Base-by-base conservation (phyloP, 139 green algal genomes). In the Coelastrella sp. region DNA sequence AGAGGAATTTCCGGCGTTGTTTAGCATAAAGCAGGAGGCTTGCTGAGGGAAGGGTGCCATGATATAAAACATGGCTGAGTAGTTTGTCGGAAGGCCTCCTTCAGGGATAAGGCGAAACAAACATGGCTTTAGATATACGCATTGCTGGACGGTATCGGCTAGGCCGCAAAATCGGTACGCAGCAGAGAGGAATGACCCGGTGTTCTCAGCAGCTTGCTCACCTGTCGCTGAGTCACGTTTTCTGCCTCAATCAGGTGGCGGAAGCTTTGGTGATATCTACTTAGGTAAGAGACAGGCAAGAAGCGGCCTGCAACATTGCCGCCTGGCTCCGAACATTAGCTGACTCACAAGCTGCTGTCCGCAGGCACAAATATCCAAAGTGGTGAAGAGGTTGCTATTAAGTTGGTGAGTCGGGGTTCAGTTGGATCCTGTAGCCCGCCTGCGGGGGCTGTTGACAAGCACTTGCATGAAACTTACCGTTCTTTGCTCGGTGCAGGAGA, bases 311-410 rank as follows among this genome's bases (percentile, higher is more conserved):
- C 13, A 8, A 14, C 11, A 14, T 74, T 77, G 86, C 60, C 74
- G 86, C 60, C 76, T 23, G 54, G 14, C 64, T 54, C 65, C 16
- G 47, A 57, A 65, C 54, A 66, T 79, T 59, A 17, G 65, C 80
- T 59, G 54, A 87, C 79, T 78, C 80, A 54, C 57, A 8, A 19
- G 92, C 47, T 86, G 56, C 92, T 91, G 7, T 92, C 90, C 71
- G 84, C 97, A 98, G 98, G 98, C 71, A 99, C 97, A 5, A 98
- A 99, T 90, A 96, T 99, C 61, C 97, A 99, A 82, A 99, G 97
- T 2, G 96, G 96, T 54, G 98, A 99, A 92, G 98, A 99, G 88
- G 98, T 99, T n/a, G 98, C 96, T 81, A 99, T 99, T 76, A 99
- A 99, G 95, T 94, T 99, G 94, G 98, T 99, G 92, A 81, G 97